A percentile compares a stretch with the other conserved stretches of the same genome.
Evolutionary conservation across 805 yeast species (phyloP).

Genomic region (Ogataea ganodermae): DNA sequence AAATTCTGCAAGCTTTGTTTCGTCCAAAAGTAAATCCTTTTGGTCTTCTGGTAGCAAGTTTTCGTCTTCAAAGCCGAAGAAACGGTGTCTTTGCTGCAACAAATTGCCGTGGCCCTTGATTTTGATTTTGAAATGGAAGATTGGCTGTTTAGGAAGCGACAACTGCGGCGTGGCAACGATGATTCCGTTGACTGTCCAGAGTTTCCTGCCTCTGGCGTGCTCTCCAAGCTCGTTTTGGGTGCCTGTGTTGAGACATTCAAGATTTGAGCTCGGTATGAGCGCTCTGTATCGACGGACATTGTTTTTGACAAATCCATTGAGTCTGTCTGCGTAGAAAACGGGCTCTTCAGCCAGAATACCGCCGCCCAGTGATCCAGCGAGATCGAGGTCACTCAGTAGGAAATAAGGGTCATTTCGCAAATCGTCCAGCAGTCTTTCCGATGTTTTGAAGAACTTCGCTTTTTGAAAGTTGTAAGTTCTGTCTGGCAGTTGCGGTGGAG

Average conservation of each 20-base stretch:
- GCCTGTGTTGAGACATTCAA: neutral
- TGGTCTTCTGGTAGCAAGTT: slow-evolving; percentile 31
- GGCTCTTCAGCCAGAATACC: slow-evolving; percentile 34
- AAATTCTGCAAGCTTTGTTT: slow-evolving; percentile 2
- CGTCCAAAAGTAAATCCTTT: slow-evolving; percentile 23
- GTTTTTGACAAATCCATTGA: slow-evolving; percentile 22
- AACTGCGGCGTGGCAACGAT: slow-evolving; percentile 25
- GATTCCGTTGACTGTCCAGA: slow-evolving; percentile 29
- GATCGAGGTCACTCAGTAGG: slow-evolving; percentile 23
- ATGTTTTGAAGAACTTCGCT: slow-evolving; percentile 53
- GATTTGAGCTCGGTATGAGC: slow-evolving; percentile 38
- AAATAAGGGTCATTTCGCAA: slow-evolving; percentile 47
- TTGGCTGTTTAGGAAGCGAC: slow-evolving; percentile 20
- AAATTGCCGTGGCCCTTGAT: slow-evolving; percentile 25
- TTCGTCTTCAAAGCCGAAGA: slow-evolving; percentile 30
- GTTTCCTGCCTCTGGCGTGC: slow-evolving; percentile 11
- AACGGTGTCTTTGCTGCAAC: slow-evolving; percentile 26
- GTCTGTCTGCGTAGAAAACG: slow-evolving; percentile 39
- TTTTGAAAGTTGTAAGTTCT: slow-evolving; percentile 26
- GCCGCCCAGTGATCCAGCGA: slow-evolving; percentile 8
- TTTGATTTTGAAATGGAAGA: slow-evolving; percentile 32
- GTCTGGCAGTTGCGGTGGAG: slow-evolving; percentile 19
- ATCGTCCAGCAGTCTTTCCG: slow-evolving; percentile 70
- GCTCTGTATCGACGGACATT: slow-evolving; percentile 27
- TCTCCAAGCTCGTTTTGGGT: neutral